These are phyloP conservation scores for Colletotrichum musae DNA, from an alignment of 2,329 filamentous ascomycete genomes.

Conservation along the genomic window DNA sequence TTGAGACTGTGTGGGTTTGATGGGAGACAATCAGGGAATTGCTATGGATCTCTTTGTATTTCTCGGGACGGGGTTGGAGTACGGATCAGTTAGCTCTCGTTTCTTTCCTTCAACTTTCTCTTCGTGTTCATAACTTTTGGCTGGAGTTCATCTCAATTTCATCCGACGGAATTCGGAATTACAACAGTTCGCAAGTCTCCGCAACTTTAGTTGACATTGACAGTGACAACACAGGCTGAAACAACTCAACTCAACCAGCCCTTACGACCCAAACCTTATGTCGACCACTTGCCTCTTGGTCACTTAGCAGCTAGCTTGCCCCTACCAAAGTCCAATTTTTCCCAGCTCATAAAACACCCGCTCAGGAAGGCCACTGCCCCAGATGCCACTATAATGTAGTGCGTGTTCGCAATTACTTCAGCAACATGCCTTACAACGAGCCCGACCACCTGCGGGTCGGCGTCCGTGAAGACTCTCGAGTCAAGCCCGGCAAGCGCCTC, in stretches of 20 bases:
- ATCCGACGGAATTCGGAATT: too few relatives aligned
- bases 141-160: too few relatives aligned
- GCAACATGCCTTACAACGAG: slow-evolving; percentile 46
- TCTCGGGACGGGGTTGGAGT: neutral
- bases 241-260: neutral
- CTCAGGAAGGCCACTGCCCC: slow-evolving; percentile 46
- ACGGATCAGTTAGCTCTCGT: too few relatives aligned
- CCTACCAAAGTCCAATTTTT: slow-evolving; percentile 46
- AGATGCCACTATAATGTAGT: slow-evolving; percentile 46
- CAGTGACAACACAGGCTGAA: neutral
- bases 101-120: too few relatives aligned
- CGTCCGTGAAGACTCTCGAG: slow-evolving; percentile 44
- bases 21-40: neutral
- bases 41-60: neutral
- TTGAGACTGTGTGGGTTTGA: slow-evolving; percentile 39
- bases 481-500: slow-evolving; percentile 48
- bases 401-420: slow-evolving; percentile 46
- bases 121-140: too few relatives aligned
- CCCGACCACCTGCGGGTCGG: slow-evolving; percentile 39
- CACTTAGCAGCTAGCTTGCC: neutral
- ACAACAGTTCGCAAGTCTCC: too few relatives aligned
- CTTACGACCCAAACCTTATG: neutral
- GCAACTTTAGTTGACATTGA: too few relatives aligned
- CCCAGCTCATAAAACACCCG: slow-evolving; percentile 48
- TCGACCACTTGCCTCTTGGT: neutral